Base-by-base conservation (phyloP, 2,329 filamentous ascomycete genomes). In the Colletotrichum agaves region DNA sequence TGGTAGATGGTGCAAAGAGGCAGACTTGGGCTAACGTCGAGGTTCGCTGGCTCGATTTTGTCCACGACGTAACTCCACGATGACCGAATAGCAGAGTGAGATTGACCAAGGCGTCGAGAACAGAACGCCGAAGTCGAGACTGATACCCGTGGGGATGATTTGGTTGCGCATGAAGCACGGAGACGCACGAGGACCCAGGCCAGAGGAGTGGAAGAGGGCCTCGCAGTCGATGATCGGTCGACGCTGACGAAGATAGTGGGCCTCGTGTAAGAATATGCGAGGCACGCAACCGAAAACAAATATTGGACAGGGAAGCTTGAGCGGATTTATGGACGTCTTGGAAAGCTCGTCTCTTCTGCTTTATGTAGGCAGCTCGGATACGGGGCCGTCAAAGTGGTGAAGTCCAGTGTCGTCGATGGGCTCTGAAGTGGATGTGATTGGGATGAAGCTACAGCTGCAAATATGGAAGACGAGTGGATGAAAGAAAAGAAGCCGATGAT, bases 171-270 rank as follows among this genome's bases (percentile, higher is more conserved):
- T 61, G 23, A 61, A 52, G 46, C 35, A 61, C 58, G 58, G 58
- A 61, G 58, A 52, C 52, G 58, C 35, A 61, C 58, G 58, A 61
- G 39, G 17, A 61, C 33, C 52, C 58, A 61, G 58, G 46, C 46
- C 58, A 52, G 33, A 41, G 58, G 35, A 39, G 31, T 52, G n/a
- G 46, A 61, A 61, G 58, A 50, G 23, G 53, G 23, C 23, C 37
- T 43, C 53, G 53, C 21, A 31, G n/a, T 44, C 37, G 39, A 33
- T 39, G 19, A 19, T 19, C 21, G 53, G 35, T 61, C 35, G 46
- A 52, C 46, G 58, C 52, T 35, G 37, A 61, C 44, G 33, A 33
- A 21, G 33, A 35, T 15, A 43, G 58, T 61, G 46, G 46, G 23
- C 37, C 46, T 49, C n/a, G 46, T 35, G 21, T 61, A 61, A 52